Conservation (phyloP, 139 green algal species). For the Micromonas commoda region DNA sequence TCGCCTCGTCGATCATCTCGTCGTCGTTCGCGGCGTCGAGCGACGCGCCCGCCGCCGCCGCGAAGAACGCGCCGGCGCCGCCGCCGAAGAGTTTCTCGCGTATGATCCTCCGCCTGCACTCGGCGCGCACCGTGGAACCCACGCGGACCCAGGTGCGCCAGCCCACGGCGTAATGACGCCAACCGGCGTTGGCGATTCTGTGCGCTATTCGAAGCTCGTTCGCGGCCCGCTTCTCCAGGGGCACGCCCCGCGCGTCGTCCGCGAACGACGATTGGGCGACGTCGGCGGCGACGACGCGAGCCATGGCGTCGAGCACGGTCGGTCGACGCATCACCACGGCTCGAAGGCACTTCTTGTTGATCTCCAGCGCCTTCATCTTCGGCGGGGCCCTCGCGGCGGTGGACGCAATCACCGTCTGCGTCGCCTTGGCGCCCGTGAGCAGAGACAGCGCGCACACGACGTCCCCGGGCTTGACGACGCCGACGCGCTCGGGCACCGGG, state of each 20-base stretch:
- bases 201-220: neutral
- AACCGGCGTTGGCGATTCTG: too few species aligned
- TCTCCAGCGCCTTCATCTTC: neutral
- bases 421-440: neutral
- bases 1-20: constrained; percentile 70
- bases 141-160: too few species aligned
- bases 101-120: neutral
- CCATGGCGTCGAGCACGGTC: neutral
- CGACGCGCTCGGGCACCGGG: neutral
- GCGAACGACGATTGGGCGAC: neutral
- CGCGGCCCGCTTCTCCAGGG: neutral
- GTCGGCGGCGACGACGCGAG: neutral
- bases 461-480: neutral
- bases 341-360: neutral
- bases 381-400: neutral
- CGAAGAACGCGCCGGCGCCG: neutral
- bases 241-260: neutral
- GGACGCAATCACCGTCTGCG: neutral
- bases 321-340: neutral
- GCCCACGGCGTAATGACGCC: too few species aligned
- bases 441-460: neutral
- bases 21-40: constrained; percentile 92
- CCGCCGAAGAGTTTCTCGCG: constrained; percentile 1
- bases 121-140: neutral
- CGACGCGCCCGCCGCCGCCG: constrained; percentile 29